Conservation (phyloP, 148 eudicot species). For the Rhododendron simsii region DNA sequence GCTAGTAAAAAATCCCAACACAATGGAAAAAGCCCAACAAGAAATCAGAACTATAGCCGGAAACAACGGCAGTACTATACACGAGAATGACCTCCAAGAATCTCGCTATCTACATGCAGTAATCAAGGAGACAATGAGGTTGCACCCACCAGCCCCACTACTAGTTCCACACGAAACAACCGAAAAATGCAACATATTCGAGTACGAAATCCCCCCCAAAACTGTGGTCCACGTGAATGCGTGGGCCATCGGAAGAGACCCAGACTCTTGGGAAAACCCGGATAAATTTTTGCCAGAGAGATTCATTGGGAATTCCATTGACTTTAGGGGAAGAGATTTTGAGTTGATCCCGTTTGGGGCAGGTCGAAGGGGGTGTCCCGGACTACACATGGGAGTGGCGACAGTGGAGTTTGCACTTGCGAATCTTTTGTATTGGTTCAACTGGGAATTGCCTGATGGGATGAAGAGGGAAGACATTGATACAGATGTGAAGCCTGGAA, state of each 20-base stretch:
- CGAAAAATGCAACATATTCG: neutral
- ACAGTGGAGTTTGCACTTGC: slow-evolving; percentile 12
- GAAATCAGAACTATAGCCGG: neutral
- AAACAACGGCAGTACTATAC: neutral
- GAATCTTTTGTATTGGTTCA: neutral
- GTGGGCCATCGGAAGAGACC: slow-evolving; percentile 12
- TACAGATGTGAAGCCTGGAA: slow-evolving; percentile 4
- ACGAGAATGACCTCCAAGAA: neutral
- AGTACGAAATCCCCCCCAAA: slow-evolving; percentile 1
- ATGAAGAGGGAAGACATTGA: slow-evolving; percentile 10
- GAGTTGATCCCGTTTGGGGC: slow-evolving; percentile 14
- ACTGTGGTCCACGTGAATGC: slow-evolving; percentile 3
- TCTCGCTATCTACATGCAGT: neutral
- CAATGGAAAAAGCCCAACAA: neutral
- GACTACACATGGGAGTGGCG: neutral
- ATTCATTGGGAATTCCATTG: slow-evolving; percentile 5
- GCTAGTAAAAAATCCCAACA: slow-evolving; percentile 1
- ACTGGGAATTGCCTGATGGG: slow-evolving; percentile 16
- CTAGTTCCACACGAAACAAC: neutral
- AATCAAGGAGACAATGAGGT: slow-evolving; percentile 1
- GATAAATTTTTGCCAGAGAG: slow-evolving; percentile 3
- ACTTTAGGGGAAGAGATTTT: slow-evolving; percentile 9
- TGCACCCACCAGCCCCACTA: slow-evolving; percentile 10
- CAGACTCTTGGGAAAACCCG: slow-evolving; percentile 4
- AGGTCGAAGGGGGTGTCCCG: slow-evolving; percentile 12